A percentile compares a stretch with the other conserved stretches of the same genome.
phyloP scores from a whole-genome alignment of 129 eudicot genomes.

The Arctium minus region DNA sequence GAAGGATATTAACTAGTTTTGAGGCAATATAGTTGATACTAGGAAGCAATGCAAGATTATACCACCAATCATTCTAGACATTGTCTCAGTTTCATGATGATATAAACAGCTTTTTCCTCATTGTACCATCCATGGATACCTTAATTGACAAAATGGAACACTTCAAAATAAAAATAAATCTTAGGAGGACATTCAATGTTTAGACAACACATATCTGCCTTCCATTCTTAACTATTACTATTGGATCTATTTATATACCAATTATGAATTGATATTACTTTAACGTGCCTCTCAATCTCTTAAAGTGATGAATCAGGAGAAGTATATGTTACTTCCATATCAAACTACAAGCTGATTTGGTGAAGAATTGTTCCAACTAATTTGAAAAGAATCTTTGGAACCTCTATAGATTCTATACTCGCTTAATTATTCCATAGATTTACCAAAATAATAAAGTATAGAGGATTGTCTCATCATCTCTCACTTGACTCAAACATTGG shows the following conservation, averaged over 20 bases:
- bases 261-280: not conserved
- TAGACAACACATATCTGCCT: not conserved
- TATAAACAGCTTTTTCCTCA: not conserved
- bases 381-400: not conserved
- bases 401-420: not conserved
- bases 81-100: not conserved
- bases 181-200: not conserved
- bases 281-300: not conserved
- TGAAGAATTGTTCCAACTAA: not conserved
- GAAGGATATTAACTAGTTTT: not conserved
- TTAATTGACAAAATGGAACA: not conserved
- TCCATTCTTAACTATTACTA: not conserved
- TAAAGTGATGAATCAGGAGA: not conserved
- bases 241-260: not conserved
- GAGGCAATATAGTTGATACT: not conserved
- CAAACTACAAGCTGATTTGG: not conserved
- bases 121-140: not conserved
- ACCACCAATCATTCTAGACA: not conserved
- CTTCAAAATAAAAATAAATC: not conserved
- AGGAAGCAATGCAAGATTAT: not conserved
- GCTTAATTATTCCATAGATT: not conserved
- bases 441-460: not conserved
- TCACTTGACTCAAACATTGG: not conserved
- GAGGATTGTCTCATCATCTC: not conserved
- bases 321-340: not conserved